Evolutionary conservation across 1,139 yeast genomes (phyloP), one percentile per base, ranked within the genome.

Genomic region (Pichia sp.): DNA sequence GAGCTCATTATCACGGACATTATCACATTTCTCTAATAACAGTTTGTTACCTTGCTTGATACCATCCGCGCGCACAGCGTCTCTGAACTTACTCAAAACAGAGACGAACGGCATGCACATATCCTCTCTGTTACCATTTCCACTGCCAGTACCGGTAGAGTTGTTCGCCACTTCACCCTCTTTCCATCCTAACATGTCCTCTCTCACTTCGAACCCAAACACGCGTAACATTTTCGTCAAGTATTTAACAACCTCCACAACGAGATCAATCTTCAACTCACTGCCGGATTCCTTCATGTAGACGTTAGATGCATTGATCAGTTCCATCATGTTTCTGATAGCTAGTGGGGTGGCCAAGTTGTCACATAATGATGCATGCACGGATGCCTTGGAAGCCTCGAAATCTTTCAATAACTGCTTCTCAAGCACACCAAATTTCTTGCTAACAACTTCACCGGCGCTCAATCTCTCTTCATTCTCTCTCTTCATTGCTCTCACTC

Each of bases 301-400:
- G 30, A 74, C 71, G 57, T 91, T 88, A 11, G 86, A 56, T 41
- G 69, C 71, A 24, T 81, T 73, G 7, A 91, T 79, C 41, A 91
- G 64, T 17, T 83, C 94, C 41, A 72, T 64, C 35, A 91, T 53
- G 1, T 63, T 58, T 47, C 82, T 73, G 45, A 91, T 62, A 0
- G 80, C 96, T 45, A 65, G 71, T 6, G 94, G 88, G 1, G 94
- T 82, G 3, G 88, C 63, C 45, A 91, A 67, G 56, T 86, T 91
- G 56, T 91, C 98, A 58, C 94, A 80, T 62, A 91, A 84, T 2
- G 94, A 83, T 23, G 59, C 66, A 53, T 87, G 85, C 4, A 82
- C 85, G 23, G 68, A 74, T n/a, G 58, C 60, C 58, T 83, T 81
- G 13, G 85, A 65, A 2, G 49, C 51, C 6, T 61, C 59, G 41